Percentiles rank a stretch among this genome's conserved stretches.
These are phyloP conservation scores for Hanseniaspora vineae DNA, from an alignment of 805 yeast species.

Conservation along the genomic window DNA sequence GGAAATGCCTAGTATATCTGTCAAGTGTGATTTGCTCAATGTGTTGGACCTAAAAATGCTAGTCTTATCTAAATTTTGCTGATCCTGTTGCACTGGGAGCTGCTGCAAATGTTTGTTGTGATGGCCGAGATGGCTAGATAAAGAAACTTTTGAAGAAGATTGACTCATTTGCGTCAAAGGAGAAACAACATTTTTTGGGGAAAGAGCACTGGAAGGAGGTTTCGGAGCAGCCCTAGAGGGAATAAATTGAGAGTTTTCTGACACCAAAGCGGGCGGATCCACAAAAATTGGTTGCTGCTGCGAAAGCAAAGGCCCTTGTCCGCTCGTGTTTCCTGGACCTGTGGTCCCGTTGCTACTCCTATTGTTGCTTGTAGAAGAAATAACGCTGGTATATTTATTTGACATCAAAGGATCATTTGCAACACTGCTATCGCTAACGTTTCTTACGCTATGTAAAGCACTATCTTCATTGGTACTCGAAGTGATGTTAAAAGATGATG, in stretches of 20 bases:
- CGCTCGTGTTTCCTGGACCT: conserved; percentile 13
- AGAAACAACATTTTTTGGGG: conserved; percentile 14
- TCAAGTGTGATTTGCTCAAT: background rate
- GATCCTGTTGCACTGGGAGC: background rate
- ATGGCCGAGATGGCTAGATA: background rate
- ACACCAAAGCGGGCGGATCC: too few relatives aligned
- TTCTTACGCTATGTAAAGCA: background rate
- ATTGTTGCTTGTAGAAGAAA: background rate
- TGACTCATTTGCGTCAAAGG: conserved; percentile 12
- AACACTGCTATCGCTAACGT: background rate
- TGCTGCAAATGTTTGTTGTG: background rate
- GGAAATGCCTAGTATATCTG: background rate
- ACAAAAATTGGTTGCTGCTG: too few relatives aligned
- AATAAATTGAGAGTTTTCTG: conserved; percentile 32
- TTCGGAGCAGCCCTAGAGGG: conserved; percentile 61
- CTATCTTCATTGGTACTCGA: background rate
- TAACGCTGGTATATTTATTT: background rate
- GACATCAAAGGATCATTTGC: background rate
- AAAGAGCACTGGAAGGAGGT: conserved; percentile 29
- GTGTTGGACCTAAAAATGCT: background rate
- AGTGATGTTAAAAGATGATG: background rate
- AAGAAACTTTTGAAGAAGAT: background rate
- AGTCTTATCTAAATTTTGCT: background rate
- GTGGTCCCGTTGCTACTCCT: conserved; percentile 1
- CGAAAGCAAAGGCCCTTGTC: too few relatives aligned